Percentiles rank a stretch among this genome's conserved stretches.
Evolutionary conservation across 495 filamentous ascomycete species (phyloP).

Genomic region (Neurospora pannonica): DNA sequence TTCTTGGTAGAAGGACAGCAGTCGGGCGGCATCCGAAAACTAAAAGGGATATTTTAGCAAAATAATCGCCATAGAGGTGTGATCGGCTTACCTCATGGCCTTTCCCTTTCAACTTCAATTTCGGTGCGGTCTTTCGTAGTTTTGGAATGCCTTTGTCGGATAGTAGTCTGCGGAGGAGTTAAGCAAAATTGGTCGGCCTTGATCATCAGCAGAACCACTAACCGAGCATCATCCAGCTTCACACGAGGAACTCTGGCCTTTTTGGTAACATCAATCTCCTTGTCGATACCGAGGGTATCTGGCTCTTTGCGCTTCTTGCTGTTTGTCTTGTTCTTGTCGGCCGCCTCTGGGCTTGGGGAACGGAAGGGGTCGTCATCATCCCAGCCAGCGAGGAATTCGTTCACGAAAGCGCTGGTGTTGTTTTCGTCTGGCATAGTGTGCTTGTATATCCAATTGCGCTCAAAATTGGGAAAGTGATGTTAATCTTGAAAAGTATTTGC

Average conservation of each 20-base stretch:
- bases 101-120: constrained; percentile 80
- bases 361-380: constrained; percentile 25
- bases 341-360: constrained; percentile 21
- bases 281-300: constrained; percentile 62
- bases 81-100: constrained; percentile 67
- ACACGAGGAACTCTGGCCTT: constrained; percentile 59
- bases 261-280: constrained; percentile 72
- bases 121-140: constrained; percentile 59
- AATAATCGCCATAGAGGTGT: not conserved
- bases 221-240: constrained; percentile 79
- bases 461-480: not conserved
- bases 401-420: not conserved
- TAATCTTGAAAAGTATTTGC: not conserved
- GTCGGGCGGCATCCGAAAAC: constrained; percentile 75
- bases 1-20: constrained; percentile 86
- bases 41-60: constrained; percentile 21
- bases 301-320: constrained; percentile 26
- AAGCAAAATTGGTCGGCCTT: too few relatives aligned
- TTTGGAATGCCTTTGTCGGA: constrained; percentile 77
- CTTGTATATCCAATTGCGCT: not conserved
- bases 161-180: too few relatives aligned
- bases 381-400: constrained; percentile 10
- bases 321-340: constrained; percentile 12
- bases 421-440: not conserved
- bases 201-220: too few relatives aligned